Evolutionary conservation across 352 stramenopile species (phyloP), one percentile per base, ranked within the genome.

Genomic region (Phytophthora boehmeriae): DNA sequence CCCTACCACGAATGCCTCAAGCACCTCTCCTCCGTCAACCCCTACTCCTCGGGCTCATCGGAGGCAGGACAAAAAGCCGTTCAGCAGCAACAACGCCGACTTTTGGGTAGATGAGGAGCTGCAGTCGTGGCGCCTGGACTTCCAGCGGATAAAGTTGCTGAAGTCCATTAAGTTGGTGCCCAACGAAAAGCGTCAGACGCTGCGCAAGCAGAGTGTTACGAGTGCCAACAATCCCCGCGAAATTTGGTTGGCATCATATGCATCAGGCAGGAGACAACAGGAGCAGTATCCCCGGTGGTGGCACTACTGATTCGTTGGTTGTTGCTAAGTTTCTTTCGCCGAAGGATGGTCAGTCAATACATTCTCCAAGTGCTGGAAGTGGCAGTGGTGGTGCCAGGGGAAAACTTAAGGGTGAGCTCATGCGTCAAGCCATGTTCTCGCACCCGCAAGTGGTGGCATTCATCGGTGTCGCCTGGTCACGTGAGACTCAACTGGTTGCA

Each of bases 101-200:
- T 89, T 91, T 52, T 91, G 82, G 82, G 70, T 91, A 22, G 75
- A 88, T 8, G 75, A 89, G 49, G 82, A 89, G 42, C 71, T 89
- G 16, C 78, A 90, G 59, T 65, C 76, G 13, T 90, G 81, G 81
- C 75, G 77, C 1, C 52, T 89, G 22, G 77, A 89, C 54, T 91
- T 89, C 38, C 63, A 83, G 48, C 71, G 80, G 22, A 57, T 91
- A 30, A 83, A 84, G 56, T 54, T 87, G 68, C 71, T 73, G 8
- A 88, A 85, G 46, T 78, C 68, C n/a, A 51, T 91, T 6, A 87
- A 73, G 36, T 44, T 78, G 34, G 70, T 74, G 39, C 44, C 77
- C 13, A 69, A 67, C 20, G 76, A 87, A 43, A 77, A 80, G 19
- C 81, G 76, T 1, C 71, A 81, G 22, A 76, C 66, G 5, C 50